phyloP scores from a whole-genome alignment of 805 yeast species.

The Peterozyma xylosa region DNA sequence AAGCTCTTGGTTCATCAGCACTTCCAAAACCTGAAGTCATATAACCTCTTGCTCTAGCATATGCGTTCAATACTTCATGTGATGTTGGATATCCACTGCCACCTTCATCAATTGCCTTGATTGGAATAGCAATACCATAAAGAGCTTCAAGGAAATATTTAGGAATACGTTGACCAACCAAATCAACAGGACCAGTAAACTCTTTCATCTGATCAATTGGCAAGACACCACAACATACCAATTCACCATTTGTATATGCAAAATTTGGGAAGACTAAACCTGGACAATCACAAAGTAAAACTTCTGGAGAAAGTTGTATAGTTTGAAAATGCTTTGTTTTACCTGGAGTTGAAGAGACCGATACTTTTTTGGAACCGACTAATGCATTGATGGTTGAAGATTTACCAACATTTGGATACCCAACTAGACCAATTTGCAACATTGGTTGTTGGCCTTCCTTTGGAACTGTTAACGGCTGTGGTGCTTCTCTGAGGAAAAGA shows the following conservation, averaged over 20 bases:
- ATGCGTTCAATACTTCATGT: conserved; percentile 80
- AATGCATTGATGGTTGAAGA: conserved; percentile 97
- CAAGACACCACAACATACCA: conserved; percentile 96
- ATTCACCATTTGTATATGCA: conserved; percentile 92
- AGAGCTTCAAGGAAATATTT: conserved; percentile 82
- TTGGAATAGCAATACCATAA: conserved; percentile 85
- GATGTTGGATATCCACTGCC: conserved; percentile 88
- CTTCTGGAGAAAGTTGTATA: conserved; percentile 72
- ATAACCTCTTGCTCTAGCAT: conserved; percentile 94
- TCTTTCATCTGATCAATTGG: conserved; percentile 97
- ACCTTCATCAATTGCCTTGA: conserved; percentile 73
- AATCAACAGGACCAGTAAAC: conserved; percentile 77
- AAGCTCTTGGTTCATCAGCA: conserved; percentile 94
- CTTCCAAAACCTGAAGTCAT: conserved; percentile 97
- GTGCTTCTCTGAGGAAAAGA: conserved; percentile 70
- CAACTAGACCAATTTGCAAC: conserved; percentile 90
- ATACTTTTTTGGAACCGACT: conserved; percentile 95
- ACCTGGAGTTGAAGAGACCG: conserved; percentile 98
- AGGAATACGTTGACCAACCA: conserved; percentile 85
- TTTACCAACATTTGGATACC: conserved; percentile 92
- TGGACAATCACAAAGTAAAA: conserved; percentile 94
- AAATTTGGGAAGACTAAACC: conserved; percentile 98
- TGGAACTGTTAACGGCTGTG: conserved; percentile 50
- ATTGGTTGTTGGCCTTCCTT: conserved; percentile 50
- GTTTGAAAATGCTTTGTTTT: conserved; percentile 99